Percentiles rank a stretch among this genome's conserved stretches.
Evolutionary conservation across 306 rosid species (phyloP).

Genomic region (Astragalus membranaceus): DNA sequence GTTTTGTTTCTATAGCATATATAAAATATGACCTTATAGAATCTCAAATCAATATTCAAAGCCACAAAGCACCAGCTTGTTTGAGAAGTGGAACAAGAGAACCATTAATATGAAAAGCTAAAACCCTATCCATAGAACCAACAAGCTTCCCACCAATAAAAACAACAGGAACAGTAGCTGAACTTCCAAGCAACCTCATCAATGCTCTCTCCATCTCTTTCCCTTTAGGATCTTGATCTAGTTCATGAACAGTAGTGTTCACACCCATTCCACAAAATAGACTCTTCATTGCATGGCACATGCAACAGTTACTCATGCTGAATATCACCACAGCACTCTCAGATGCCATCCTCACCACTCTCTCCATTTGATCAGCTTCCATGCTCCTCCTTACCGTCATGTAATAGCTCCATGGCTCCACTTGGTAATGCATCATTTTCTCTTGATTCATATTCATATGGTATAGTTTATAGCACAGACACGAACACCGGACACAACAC

Average conservation of each 20-base stretch:
- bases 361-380: conserved; percentile 42
- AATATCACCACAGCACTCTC: conserved; percentile 84
- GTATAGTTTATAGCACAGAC: no score
- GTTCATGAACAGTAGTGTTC: conserved; percentile 66
- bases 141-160: conserved; percentile 82
- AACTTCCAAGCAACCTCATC: conserved; percentile 40
- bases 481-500: no score
- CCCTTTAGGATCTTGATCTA: conserved; percentile 63
- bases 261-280: conserved; percentile 93
- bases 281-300: conserved; percentile 89
- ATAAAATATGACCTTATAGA: no score
- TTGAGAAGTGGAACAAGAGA: conserved; percentile 88
- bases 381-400: conserved; percentile 29
- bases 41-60: conserved; percentile 1
- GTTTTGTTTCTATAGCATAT: no score
- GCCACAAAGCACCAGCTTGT: conserved; percentile 92
- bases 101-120: conserved; percentile 86
- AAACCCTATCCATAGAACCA: conserved; percentile 78
- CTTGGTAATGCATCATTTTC: conserved; percentile 48
- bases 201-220: conserved; percentile 57
- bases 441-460: neutral
- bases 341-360: conserved; percentile 56
- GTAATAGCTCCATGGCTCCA: conserved; percentile 43
- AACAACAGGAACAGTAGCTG: conserved; percentile 54
- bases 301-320: conserved; percentile 71